Evolutionary conservation across 2,329 filamentous ascomycete genomes (phyloP).

Genomic region (Ophiostoma sp.): DNA sequence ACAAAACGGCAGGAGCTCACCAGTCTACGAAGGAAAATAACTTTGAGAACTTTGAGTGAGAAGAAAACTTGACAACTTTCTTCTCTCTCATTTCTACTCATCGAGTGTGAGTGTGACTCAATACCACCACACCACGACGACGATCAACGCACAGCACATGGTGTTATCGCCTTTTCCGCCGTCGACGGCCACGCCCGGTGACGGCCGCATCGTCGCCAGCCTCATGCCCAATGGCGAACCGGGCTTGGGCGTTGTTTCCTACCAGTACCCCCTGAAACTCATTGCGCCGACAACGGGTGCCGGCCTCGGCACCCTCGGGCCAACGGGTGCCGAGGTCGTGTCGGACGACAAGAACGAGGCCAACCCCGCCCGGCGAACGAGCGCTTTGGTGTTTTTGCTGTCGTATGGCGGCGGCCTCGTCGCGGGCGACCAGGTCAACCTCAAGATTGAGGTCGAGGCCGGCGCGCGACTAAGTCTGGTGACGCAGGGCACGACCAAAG

Average conservation of each 20-base stretch:
- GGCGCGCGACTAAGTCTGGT: conserved; percentile 66
- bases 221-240: conserved; percentile 71
- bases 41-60: not conserved
- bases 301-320: not conserved
- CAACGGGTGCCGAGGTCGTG: not conserved
- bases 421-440: conserved; percentile 76
- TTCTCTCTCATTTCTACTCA: not conserved
- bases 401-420: conserved; percentile 95
- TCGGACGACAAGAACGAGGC: conserved; percentile 35
- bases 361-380: conserved; percentile 47
- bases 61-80: not conserved
- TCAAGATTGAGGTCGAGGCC: conserved; percentile 65
- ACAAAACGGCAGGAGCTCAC: not conserved
- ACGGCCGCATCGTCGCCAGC: conserved; percentile 73
- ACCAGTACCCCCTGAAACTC: conserved; percentile 93
- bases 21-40: not conserved
- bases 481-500: conserved; percentile 85
- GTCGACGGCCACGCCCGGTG: conserved; percentile 71
- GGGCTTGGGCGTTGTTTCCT: conserved; percentile 72
- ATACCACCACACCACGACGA: not conserved
- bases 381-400: conserved; percentile 81
- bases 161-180: conserved; percentile 71
- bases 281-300: conserved; percentile 65
- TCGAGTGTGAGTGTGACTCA: not conserved
- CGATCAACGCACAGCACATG: conserved; percentile 35